Percentiles rank a stretch among this genome's conserved stretches.
Conservation (phyloP, 805 yeast species). For the Yamadazyma endophytica region DNA sequence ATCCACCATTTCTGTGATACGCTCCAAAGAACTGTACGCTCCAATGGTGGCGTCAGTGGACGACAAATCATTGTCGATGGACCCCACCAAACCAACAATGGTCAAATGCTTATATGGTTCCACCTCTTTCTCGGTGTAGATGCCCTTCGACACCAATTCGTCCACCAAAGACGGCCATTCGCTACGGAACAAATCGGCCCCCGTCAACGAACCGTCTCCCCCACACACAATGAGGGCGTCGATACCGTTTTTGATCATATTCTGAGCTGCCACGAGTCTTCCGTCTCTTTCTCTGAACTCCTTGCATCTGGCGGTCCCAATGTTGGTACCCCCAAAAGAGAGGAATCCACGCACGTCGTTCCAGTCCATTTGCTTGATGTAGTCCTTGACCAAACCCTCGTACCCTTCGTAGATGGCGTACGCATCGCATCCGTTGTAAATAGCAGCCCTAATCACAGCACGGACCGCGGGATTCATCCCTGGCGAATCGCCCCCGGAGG, state of each 20-base stretch:
- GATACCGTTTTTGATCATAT: conserved; percentile 66
- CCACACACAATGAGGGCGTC: conserved; percentile 80
- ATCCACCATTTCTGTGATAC: conserved; percentile 73
- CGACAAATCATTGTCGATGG: conserved; percentile 86
- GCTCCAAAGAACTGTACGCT: conserved; percentile 70
- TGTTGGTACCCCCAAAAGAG: conserved; percentile 69
- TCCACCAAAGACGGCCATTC: conserved; percentile 74
- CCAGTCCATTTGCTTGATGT: conserved; percentile 64
- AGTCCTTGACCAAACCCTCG: conserved; percentile 59
- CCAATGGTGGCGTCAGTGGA: conserved; percentile 81
- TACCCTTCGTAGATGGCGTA: conserved; percentile 73
- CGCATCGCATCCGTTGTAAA: conserved; percentile 59
- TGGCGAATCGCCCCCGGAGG: conserved; percentile 80
- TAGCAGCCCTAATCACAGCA: conserved; percentile 68
- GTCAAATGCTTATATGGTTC: conserved; percentile 52
- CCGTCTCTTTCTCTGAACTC: conserved; percentile 67
- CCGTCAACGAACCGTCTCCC: conserved; percentile 81
- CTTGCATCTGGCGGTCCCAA: conserved; percentile 73
- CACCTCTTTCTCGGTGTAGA: conserved; percentile 44
- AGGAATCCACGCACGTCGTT: conserved; percentile 70
- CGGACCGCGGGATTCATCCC: conserved; percentile 78
- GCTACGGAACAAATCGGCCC: conserved; percentile 70
- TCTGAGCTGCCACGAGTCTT: conserved; percentile 57
- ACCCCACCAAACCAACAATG: conserved; percentile 74
- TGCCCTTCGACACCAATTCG: conserved; percentile 46